Evolutionary conservation across 805 yeast genomes (phyloP), one percentile per base, ranked within the genome.

Genomic region (Candida multigemmis): DNA sequence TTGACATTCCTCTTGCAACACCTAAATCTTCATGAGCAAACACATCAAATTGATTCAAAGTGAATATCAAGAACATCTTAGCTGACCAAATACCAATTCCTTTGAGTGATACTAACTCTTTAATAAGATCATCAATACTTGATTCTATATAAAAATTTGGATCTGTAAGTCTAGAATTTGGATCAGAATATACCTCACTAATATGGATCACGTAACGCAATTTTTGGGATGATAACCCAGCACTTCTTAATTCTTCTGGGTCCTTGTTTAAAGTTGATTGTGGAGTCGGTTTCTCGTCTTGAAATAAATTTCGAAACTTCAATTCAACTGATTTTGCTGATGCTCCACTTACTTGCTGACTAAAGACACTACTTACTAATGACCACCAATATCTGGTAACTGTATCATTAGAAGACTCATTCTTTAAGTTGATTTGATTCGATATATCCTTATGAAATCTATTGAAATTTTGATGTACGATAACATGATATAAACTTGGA

Each of bases 21-120:
- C 96, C 96, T 24, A 87, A 53, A 52, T 87, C 96, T 12, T 76
- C 83, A 4, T 70, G 56, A 4, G 91, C 78, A 48, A 84, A 84
- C 0, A 83, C 71, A 46, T 87, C 77, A 44, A 71, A 45, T 31
- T 82, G 65, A 14, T 65, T 66, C 23, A 86, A 53, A 1, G 81
- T 79, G 44, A 84, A 84, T 13, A 78, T 44, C 11, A 82, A 52
- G 50, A 85, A 87, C 95, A 87, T 87, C 29, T 79, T 80, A 0
- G 91, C 87, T 4, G 86, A 73, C 97, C 97, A 87, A 2, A 66
- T 65, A 0, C 91, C 93, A 11, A 82, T 68, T 0, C 93, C 93
- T 41, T 80, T 79, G 35, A 80, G 56, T 14, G 47, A 46, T 0
- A 68, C 65, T 28, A 78, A 49, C 31, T 65, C 68, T 12, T 60